These are phyloP conservation scores for Zygoascus flipseniorum DNA, from an alignment of 805 yeast genomes.

Conservation along the genomic window DNA sequence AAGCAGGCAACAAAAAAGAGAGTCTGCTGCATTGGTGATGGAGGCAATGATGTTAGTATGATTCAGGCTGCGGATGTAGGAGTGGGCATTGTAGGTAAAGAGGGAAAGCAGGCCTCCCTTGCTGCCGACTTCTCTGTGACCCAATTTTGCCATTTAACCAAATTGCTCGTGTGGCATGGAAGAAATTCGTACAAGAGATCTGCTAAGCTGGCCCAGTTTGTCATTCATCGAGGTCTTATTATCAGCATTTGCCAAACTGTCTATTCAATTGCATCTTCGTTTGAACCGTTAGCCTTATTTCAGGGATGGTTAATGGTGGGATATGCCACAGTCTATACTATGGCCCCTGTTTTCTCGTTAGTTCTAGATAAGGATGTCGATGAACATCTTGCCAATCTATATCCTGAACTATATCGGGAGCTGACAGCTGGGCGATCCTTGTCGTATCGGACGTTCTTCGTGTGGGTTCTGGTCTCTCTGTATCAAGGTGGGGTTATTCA, in stretches of 20 bases:
- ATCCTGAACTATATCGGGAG: conserved; percentile 93
- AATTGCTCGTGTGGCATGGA: conserved; percentile 93
- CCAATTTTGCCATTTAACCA: conserved; percentile 83
- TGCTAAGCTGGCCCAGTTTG: conserved; percentile 91
- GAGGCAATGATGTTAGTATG: conserved; percentile 99
- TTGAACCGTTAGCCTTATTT: conserved; percentile 89
- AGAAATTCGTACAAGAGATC: conserved; percentile 93
- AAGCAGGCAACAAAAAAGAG: conserved; percentile 74
- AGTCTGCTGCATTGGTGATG: conserved; percentile 98
- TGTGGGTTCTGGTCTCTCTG: conserved; percentile 84
- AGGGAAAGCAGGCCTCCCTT: conserved; percentile 92
- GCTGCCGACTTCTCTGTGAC: conserved; percentile 95
- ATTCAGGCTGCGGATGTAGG: conserved; percentile 98
- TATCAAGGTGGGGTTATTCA: conserved; percentile 88
- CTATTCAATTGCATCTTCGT: conserved; percentile 73
- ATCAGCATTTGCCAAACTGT: conserved; percentile 95
- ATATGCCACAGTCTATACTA: conserved; percentile 91
- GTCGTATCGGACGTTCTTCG: conserved; percentile 78
- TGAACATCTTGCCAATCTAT: conserved; percentile 77
- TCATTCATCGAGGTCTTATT: conserved; percentile 90
- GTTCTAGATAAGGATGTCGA: conserved; percentile 88
- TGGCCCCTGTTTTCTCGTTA: conserved; percentile 95
- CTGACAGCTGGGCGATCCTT: conserved; percentile 80
- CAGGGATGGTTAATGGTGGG: conserved; percentile 99
- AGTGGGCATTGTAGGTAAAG: conserved; percentile 97